Conservation (phyloP, 2,329 filamentous ascomycete genomes). For the Fusarium camptoceras region DNA sequence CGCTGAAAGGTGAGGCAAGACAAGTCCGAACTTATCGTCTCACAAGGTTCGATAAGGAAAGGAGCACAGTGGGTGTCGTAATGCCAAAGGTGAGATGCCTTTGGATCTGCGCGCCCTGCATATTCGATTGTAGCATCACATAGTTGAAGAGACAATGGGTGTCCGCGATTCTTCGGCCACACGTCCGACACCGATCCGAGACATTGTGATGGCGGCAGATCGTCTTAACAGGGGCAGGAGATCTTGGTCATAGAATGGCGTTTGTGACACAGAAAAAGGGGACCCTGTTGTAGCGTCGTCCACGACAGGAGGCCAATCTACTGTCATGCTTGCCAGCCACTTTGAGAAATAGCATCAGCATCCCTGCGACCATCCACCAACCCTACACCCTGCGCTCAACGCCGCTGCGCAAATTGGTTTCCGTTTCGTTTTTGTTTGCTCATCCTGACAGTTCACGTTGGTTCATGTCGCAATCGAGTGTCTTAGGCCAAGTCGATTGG, state of each 20-base stretch:
- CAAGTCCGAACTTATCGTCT: neutral
- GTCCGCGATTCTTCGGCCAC: constrained; percentile 39
- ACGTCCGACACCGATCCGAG: constrained; percentile 17
- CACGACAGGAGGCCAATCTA: constrained; percentile 15
- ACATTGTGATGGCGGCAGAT: constrained; percentile 28
- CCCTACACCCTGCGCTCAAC: neutral
- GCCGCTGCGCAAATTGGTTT: neutral
- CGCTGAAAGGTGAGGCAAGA: neutral
- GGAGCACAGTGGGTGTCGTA: neutral
- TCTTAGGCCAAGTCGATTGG: constrained; percentile 1
- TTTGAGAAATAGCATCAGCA: constrained; percentile 10
- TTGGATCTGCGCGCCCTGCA: constrained; percentile 1
- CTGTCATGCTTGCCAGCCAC: constrained; percentile 16
- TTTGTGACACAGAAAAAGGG: constrained; percentile 20
- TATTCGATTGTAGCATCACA: neutral
- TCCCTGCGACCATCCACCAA: constrained; percentile 9
- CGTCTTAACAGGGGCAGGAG: constrained; percentile 24
- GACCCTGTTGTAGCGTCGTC: constrained; percentile 25
- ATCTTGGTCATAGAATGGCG: constrained; percentile 22
- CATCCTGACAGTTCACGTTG: constrained; percentile 6
- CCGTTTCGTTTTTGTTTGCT: neutral
- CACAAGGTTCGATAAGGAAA: constrained; percentile 9
- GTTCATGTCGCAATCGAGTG: constrained; percentile 24
- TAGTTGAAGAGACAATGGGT: constrained; percentile 1
- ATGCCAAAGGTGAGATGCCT: constrained; percentile 11